phyloP scores from a whole-genome alignment of 2,329 filamentous ascomycete species.

The Verticillium albo-atrum region DNA sequence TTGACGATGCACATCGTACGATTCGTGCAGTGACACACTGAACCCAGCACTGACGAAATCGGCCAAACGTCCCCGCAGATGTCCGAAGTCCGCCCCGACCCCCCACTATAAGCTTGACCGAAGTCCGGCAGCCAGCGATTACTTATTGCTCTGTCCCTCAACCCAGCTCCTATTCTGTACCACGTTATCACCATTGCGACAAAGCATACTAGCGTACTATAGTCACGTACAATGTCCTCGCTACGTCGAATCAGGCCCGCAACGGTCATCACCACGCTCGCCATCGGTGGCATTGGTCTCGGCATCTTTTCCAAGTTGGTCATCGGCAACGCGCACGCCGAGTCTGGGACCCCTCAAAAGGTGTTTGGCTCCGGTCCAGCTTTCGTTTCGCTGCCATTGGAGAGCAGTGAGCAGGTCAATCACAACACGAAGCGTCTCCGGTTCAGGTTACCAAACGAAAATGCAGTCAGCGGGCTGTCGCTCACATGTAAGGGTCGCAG shows the following conservation, averaged over 20 bases:
- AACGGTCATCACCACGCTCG: not conserved
- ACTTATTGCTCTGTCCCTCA: too few species aligned
- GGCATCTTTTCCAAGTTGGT: not conserved
- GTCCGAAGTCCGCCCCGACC: too few species aligned
- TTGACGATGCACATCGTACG: too few species aligned
- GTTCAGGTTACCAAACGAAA: not conserved
- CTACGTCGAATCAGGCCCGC: not conserved
- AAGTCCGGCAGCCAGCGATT: too few species aligned
- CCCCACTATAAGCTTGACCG: too few species aligned
- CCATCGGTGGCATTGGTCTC: not conserved
- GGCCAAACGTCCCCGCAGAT: not conserved
- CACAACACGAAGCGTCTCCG: conserved; percentile 1
- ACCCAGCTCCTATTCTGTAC: too few species aligned
- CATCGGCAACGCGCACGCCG: not conserved
- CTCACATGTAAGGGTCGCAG: not conserved
- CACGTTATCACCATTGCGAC: too few species aligned
- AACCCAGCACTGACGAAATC: too few species aligned
- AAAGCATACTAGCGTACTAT: too few species aligned
- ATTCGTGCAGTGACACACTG: too few species aligned
- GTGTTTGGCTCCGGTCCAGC: not conserved
- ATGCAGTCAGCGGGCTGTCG: conserved; percentile 1
- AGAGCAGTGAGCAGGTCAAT: conserved; percentile 1
- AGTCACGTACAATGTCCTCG: too few species aligned
- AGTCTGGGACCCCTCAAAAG: not conserved
- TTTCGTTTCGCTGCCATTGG: not conserved